Percentiles rank a stretch among this genome's conserved stretches.
phyloP scores from a whole-genome alignment of 2,329 filamentous ascomycete genomes.

The Verticillium dahliae region DNA sequence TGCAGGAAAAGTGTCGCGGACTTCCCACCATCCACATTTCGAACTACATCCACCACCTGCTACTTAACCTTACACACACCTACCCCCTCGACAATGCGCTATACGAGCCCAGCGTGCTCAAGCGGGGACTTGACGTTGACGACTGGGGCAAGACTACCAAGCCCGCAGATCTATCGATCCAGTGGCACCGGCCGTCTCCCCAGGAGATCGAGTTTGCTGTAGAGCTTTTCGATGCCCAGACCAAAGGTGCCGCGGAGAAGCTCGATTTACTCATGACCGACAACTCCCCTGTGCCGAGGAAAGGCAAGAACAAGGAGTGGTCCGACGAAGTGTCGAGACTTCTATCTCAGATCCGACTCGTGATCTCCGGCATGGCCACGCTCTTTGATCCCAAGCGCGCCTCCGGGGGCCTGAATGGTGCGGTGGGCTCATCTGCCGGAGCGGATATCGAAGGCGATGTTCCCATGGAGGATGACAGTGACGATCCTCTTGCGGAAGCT shows the following conservation, averaged over 20 bases:
- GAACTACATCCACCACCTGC: conserved; percentile 93
- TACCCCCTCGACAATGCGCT: conserved; percentile 87
- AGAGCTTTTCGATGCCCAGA: conserved; percentile 80
- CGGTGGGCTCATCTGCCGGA: conserved; percentile 24
- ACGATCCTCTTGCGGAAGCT: conserved; percentile 53
- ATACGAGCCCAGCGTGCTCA: conserved; percentile 72
- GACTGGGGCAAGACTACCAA: conserved; percentile 82
- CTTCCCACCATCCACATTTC: conserved; percentile 94
- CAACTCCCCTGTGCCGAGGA: conserved; percentile 75
- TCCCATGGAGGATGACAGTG: conserved; percentile 50
- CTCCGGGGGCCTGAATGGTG: conserved; percentile 40
- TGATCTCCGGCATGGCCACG: conserved; percentile 82
- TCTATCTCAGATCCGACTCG: conserved; percentile 78
- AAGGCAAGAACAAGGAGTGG: conserved; percentile 97
- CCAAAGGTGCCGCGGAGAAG: conserved; percentile 66
- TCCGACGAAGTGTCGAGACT: conserved; percentile 93
- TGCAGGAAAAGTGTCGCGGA: conserved; percentile 93
- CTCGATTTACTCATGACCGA: conserved; percentile 76
- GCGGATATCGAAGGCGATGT: conserved; percentile 36
- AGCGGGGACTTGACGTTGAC: conserved; percentile 63
- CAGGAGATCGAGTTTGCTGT: conserved; percentile 85
- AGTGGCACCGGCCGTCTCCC: conserved; percentile 80
- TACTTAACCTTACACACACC: conserved; percentile 89
- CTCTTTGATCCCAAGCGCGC: conserved; percentile 78
- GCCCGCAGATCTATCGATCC: conserved; percentile 71